These are phyloP conservation scores for Sextonia rubra DNA, from an alignment of 164 flowering plant genomes.

Conservation along the genomic window DNA sequence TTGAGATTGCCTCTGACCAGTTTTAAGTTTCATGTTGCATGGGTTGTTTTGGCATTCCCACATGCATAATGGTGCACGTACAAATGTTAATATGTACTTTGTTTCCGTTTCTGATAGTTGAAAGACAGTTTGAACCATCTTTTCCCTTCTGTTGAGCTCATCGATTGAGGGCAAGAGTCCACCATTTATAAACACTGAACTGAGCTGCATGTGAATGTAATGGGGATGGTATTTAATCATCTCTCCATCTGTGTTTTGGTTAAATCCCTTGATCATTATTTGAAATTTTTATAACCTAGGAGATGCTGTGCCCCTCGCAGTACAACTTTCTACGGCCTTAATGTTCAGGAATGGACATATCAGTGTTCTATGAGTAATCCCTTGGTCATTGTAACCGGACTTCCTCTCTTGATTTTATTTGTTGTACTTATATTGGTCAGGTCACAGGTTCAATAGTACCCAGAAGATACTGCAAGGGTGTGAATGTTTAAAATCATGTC, in stretches of 20 bases:
- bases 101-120: too few species aligned
- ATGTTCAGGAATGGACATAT: too few species aligned
- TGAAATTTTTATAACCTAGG: too few species aligned
- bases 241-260: background rate
- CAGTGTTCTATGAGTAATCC: too few species aligned
- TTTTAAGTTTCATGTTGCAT: background rate
- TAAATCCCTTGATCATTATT: background rate
- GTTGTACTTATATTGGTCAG: background rate
- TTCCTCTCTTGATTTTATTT: background rate
- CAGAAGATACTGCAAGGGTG: background rate
- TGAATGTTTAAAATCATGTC: background rate
- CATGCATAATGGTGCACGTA: background rate
- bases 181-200: background rate
- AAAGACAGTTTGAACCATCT: too few species aligned
- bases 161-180: background rate
- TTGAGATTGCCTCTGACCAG: constrained; percentile 2
- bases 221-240: background rate
- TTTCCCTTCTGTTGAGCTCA: too few species aligned
- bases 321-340: background rate
- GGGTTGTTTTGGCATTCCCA: background rate
- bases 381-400: background rate
- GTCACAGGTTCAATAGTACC: too few species aligned
- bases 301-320: too few species aligned
- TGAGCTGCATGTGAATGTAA: background rate
- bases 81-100: background rate